Evolutionary conservation across 805 yeast genomes (phyloP), one percentile per base, ranked within the genome.

Genomic region (Candida ascalaphidarum): DNA sequence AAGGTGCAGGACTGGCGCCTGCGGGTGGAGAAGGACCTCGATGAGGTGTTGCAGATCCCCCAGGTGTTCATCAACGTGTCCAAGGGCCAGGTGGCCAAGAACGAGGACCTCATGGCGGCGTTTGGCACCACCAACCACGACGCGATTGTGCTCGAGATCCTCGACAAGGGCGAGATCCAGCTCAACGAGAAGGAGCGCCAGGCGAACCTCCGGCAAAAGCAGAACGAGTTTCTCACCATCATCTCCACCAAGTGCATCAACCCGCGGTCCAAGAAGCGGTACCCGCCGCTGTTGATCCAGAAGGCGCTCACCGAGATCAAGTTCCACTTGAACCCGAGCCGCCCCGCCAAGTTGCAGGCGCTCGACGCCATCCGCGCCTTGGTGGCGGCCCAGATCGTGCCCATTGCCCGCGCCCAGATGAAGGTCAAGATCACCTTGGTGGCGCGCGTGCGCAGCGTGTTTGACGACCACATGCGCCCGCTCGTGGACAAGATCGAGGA

Each of bases 31-130:
- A 89, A 84, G 41, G 96, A 92, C 50, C 52, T 92, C 7, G 97
- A 92, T 58, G 98, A 92, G 49, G 98, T 92, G 3, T 62, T 92
- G 21, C 98, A 92, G 52, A 85, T 92, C 29, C 95, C 86, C n/a
- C 95, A 82, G 52, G 94, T 92, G 1, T 92, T 92, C 46, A 51
- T 75, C 20, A 92, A 92, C 47, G 97, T 88, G 0, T 84, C 95
- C 11, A 92, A 92, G 48, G 98, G 98, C 2, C 85, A 77, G 37
- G 88, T 83, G 1, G 97, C 97, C 3, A 77, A 88, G 11, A 74
- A 81, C 40, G 95, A 84, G 7, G 96, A 89, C 33, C 60, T 92
- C 14, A 59, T 68, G 37, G 68, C 74, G 31, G 66, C 79, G 2
- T 89, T 92, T 50, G 86, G 81, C 1, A 71, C 85, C 0, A 74